Percentiles rank a stretch among this genome's conserved stretches.
These are phyloP conservation scores for Cercospora nicotianae DNA, from an alignment of 2,329 filamentous ascomycete species.

Conservation along the genomic window DNA sequence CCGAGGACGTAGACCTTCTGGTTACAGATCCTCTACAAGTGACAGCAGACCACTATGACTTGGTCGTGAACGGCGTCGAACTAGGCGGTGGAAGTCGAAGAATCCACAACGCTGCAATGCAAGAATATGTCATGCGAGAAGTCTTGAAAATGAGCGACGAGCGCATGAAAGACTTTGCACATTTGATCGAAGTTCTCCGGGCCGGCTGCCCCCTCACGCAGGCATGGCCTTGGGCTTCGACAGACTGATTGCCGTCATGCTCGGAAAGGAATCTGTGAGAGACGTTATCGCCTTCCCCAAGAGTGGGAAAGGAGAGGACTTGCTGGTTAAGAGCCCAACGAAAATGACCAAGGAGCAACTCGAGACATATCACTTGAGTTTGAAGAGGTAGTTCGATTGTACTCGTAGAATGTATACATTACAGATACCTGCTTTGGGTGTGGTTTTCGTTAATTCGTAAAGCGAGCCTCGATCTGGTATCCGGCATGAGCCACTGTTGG, in stretches of 20 bases:
- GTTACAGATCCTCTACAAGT: constrained; percentile 69
- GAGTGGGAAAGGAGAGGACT: constrained; percentile 83
- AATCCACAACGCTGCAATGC: constrained; percentile 81
- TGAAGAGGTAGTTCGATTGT: constrained; percentile 18
- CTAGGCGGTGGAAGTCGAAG: constrained; percentile 89
- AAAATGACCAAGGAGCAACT: constrained; percentile 62
- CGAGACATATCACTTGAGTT: constrained; percentile 58
- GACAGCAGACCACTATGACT: constrained; percentile 87
- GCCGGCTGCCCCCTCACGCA: constrained; percentile 93
- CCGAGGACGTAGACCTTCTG: constrained; percentile 72
- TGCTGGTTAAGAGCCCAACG: constrained; percentile 76
- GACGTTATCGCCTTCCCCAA: constrained; percentile 99
- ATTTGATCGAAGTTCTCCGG: constrained; percentile 77
- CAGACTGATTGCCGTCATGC: constrained; percentile 76
- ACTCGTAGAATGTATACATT: constrained; percentile 13
- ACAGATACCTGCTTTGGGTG: constrained; percentile 3
- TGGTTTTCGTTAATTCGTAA: constrained; percentile 7
- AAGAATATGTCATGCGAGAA: constrained; percentile 80
- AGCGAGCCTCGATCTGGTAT: not conserved
- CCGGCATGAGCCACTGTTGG: not conserved
- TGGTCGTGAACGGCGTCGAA: constrained; percentile 93
- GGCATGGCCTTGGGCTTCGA: constrained; percentile 94
- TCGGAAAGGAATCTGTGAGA: constrained; percentile 72
- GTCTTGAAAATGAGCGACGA: constrained; percentile 74
- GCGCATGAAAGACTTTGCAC: constrained; percentile 76